Conservation (phyloP, 371 early-diverging fungal species). For the Cokeromyces recurvatus region DNA sequence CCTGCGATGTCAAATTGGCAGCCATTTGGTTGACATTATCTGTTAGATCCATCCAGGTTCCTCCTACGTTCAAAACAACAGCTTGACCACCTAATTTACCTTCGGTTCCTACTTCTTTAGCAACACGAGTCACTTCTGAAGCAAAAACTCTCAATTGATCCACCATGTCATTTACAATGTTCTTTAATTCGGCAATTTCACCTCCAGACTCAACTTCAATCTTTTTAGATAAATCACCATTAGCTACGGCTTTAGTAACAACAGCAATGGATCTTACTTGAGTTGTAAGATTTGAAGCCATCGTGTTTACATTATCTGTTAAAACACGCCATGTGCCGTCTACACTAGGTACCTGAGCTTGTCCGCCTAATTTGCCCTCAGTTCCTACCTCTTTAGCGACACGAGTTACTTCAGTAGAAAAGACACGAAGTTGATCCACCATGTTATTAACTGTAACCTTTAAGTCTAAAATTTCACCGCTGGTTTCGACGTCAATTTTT, state of each 20-base stretch:
- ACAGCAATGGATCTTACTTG: conserved; percentile 54
- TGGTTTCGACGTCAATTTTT: conserved; percentile 27
- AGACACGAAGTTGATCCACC: conserved; percentile 52
- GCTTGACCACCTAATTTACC: conserved; percentile 44
- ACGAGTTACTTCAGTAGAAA: conserved; percentile 48
- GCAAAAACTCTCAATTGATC: conserved; percentile 42
- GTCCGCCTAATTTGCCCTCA: conserved; percentile 47
- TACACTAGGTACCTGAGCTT: conserved; percentile 41
- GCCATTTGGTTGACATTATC: conserved; percentile 52
- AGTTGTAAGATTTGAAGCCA: conserved; percentile 56
- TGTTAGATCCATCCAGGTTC: conserved; percentile 51
- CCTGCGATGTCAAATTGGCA: conserved; percentile 43
- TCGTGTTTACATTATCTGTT: conserved; percentile 52
- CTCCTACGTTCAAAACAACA: conserved; percentile 36
- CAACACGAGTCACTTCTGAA: conserved; percentile 39
- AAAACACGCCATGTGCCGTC: conserved; percentile 62
- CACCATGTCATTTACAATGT: conserved; percentile 43
- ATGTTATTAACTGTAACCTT: conserved; percentile 40
- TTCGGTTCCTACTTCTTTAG: conserved; percentile 48
- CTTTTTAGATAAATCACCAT: conserved; percentile 42
- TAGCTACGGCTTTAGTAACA: conserved; percentile 53
- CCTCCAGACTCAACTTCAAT: conserved; percentile 30
- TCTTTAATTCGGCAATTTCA: conserved; percentile 37
- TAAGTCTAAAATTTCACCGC: conserved; percentile 41
- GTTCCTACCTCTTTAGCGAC: conserved; percentile 53